Conservation (phyloP, 2,329 filamentous ascomycete species). For the Trichoderma guizhouense region DNA sequence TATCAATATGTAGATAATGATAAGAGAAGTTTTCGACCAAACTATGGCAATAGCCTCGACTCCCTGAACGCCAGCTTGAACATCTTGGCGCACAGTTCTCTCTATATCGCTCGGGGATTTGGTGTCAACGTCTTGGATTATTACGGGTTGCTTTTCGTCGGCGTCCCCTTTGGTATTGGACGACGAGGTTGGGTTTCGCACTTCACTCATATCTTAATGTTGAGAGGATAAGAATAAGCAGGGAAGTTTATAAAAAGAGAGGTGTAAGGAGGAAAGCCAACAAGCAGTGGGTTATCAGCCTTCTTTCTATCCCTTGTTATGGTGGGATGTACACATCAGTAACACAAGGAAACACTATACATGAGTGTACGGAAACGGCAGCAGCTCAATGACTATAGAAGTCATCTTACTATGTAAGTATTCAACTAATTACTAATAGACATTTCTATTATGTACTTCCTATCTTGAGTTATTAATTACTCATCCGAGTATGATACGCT, state of each 20-base stretch:
- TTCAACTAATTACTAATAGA: not conserved
- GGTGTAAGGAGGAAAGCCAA: not conserved
- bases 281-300: not conserved
- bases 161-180: not conserved
- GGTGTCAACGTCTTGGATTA: not conserved
- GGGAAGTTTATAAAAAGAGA: not conserved
- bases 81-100: not conserved
- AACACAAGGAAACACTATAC: no score
- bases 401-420: not conserved
- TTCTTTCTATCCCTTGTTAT: not conserved
- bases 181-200: not conserved
- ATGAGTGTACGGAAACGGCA: not conserved
- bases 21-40: slow-evolving; percentile 30
- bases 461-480: not conserved
- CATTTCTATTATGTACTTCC: not conserved
- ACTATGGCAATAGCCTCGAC: slow-evolving; percentile 39
- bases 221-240: not conserved
- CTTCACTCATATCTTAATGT: not conserved
- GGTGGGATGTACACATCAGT: not conserved
- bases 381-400: not conserved
- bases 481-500: no score
- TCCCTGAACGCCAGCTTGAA: slow-evolving; percentile 36
- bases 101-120: not conserved
- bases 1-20: not conserved
- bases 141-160: not conserved